These are phyloP conservation scores for Asparagopsis taxiformis DNA, from an alignment of 31 red algal genomes.

Conservation along the genomic window DNA sequence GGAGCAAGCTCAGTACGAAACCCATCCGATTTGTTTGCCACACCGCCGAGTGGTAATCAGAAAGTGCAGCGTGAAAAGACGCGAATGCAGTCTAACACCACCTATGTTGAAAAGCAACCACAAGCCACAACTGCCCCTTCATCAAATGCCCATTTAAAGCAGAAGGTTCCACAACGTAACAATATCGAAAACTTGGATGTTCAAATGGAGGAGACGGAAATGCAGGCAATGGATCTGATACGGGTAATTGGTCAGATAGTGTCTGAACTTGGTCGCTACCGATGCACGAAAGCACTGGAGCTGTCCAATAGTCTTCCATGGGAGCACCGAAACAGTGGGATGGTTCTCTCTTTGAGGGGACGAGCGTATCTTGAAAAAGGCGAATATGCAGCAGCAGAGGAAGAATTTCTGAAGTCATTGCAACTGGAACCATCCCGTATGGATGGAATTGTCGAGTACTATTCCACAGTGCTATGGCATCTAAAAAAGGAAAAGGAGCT, in stretches of 20 bases:
- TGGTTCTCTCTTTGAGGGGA: slow-evolving; percentile 52
- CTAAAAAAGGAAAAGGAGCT: slow-evolving; percentile 74
- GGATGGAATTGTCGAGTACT: slow-evolving; percentile 84
- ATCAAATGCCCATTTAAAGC: too few species aligned
- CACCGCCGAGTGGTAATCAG: too few species aligned
- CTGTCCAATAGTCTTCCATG: slow-evolving; percentile 48
- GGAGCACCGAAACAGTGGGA: slow-evolving; percentile 53
- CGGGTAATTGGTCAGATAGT: slow-evolving; percentile 40
- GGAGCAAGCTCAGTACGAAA: slow-evolving; percentile 41
- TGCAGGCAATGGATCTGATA: slow-evolving; percentile 39
- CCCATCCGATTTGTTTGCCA: slow-evolving; percentile 43
- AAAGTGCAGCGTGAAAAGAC: not conserved
- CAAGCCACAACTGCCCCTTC: too few species aligned
- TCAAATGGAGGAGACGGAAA: slow-evolving; percentile 6
- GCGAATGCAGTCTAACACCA: slow-evolving; percentile 2
- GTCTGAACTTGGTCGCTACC: slow-evolving; percentile 39
- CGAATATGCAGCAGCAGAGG: slow-evolving; percentile 58
- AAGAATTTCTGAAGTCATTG: slow-evolving; percentile 64
- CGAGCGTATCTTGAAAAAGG: slow-evolving; percentile 73
- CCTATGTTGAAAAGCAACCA: too few species aligned
- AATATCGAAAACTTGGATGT: not conserved
- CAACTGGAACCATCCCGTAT: slow-evolving; percentile 49
- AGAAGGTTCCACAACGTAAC: too few species aligned
- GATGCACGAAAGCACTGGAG: slow-evolving; percentile 45
- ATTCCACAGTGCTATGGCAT: slow-evolving; percentile 96